Base-by-base conservation (phyloP, 176 grass and related monocot species). In the Elaeis guineensis region DNA sequence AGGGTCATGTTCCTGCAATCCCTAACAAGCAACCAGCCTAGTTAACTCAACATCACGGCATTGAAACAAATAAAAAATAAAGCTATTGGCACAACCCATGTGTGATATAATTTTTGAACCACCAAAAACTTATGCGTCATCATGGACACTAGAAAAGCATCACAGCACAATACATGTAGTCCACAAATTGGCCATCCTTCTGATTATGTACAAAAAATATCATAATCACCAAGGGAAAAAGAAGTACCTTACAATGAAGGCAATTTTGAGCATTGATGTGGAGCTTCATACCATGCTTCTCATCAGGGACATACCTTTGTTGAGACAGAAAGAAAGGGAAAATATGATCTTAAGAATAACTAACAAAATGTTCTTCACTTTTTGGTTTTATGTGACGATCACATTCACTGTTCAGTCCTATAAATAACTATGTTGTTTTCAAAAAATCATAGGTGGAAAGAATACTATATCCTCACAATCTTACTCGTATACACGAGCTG, bases 221-320 rank as follows among this genome's bases (percentile, higher is more conserved):
- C 35, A 44, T 44, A 6, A 44, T 30, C 4, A 12, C 32, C 24
- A 1, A 25, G 20, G 4, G 2, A 21, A 17, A 53, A 50, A 14
- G 14, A 3, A 26, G 4, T 96, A 92, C 84, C 87, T 98, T 98
- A 74, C 93, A 98, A 65, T 98, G 87, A 69, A 98, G 93, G 55
- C 93, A 98, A 58, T 89, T 98, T 80, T 98, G 87, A 14, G 93
- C 87, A 50, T 98, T 89, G 82, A 98, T 92, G 19, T 89, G 87
- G 69, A 98, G 93, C 61, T 92, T 92, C 23, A 70, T 51, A 28
- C 35, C 69, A 74, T 83, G 74, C 29, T 85, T 83, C 32, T 89
- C 84, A 19, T 89, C 84, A 4, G 81, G 48, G 53, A 89, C 70
- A 55, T 98, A 98, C 75, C 93, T 98, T 67, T 25, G 55, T 20